Base-by-base conservation (phyloP, 306 rosid species). In the Phaseolus lunatus region DNA sequence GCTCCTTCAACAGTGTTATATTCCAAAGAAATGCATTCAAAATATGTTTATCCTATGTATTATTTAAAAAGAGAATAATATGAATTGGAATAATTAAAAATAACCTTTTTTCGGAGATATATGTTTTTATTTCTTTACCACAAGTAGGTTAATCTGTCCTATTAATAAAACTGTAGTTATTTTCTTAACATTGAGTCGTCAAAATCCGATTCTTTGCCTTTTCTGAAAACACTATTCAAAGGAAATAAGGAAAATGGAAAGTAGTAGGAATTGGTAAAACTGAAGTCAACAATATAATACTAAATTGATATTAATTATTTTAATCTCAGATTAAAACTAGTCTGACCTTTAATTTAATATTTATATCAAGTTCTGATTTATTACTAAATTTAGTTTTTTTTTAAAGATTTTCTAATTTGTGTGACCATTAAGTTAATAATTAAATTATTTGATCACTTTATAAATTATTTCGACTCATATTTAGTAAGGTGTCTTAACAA, bases 141-240 rank as follows among this genome's bases (percentile, higher is more conserved):
- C 54, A 19, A 72, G 18, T 44, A 68, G 3, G 47, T 48, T 12
- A 19, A 47, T 20, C 18, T 63, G 52, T 82, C 80, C 49, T 47
- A 67, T 63, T 50, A 72, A 62, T 82, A 62, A 50, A 54, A 63
- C 35, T 70, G 71, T 64, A 31, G 79, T 72, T 77, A 54, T 65
- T 47, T 68, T 27, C 70, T 44, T 71, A 1, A 29, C 70, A 69
- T 39, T 8, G 35, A 52, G 62, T 54, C 26, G 53, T 47, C 5
- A 78, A 82, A 56, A 72, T 71, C 76, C 29, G 71, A 77, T 82
- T 54, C 16, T 64, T 77, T 71, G n/a, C 78, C 18, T 56, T 44
- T 20, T 10, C 9, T 10, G 74, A 67, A 53, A 64, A 35, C 23
- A 53, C 33, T 26, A 16, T 44, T 65, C 31, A 44, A 43, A 62